Percentiles rank a stretch among this genome's conserved stretches.
These are phyloP conservation scores for Populus davidiana DNA, from an alignment of 345 rosid species.

Conservation along the genomic window DNA sequence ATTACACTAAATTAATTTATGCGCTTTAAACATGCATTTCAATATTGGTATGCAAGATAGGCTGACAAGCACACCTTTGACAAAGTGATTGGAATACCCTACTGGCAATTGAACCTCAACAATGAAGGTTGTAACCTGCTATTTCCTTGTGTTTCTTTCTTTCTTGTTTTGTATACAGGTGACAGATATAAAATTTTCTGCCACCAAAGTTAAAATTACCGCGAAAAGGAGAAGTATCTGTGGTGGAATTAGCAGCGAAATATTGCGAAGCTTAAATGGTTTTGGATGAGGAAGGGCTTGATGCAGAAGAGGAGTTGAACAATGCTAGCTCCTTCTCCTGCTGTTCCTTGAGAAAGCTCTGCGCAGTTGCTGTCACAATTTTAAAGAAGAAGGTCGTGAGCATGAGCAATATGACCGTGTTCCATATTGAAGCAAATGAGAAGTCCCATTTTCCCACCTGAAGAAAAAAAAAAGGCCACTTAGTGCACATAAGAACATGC, in stretches of 20 bases:
- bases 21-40: too few relatives aligned
- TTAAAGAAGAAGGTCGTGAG: slow-evolving; percentile 73
- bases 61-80: too few relatives aligned
- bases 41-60: too few relatives aligned
- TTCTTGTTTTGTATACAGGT: neutral
- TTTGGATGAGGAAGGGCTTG: neutral
- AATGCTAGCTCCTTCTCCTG: slow-evolving; percentile 58
- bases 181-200: slow-evolving; percentile 16
- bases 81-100: too few relatives aligned
- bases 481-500: neutral
- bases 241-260: neutral
- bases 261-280: neutral
- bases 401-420: slow-evolving; percentile 89
- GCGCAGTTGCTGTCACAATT: slow-evolving; percentile 81
- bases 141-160: neutral
- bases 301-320: neutral
- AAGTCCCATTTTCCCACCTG: slow-evolving; percentile 82
- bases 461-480: neutral
- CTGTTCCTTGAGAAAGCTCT: slow-evolving; percentile 61
- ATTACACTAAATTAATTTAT: too few relatives aligned
- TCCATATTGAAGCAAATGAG: slow-evolving; percentile 81
- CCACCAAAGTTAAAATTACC: neutral
- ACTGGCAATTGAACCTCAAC: neutral
- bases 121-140: neutral
- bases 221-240: neutral